These are phyloP conservation scores for Sordariomycetes sp. DNA, from an alignment of 2,329 filamentous ascomycete species.

Conservation along the genomic window DNA sequence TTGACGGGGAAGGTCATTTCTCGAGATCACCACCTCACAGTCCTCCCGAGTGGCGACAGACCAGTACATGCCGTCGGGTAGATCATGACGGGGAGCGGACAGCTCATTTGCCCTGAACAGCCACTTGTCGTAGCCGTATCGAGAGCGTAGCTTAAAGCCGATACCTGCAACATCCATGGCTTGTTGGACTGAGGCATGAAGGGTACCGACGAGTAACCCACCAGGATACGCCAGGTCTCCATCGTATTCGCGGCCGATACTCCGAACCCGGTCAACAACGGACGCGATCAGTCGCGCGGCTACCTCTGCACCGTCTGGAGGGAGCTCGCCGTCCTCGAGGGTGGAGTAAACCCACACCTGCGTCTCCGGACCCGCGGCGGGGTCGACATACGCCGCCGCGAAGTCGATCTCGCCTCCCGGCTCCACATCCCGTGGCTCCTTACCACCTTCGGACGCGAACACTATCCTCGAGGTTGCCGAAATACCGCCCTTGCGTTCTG, in stretches of 20 bases:
- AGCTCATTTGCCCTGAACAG: constrained; percentile 38
- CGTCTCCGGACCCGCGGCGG: constrained; percentile 49
- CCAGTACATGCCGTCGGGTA: constrained; percentile 44
- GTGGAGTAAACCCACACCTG: constrained; percentile 53
- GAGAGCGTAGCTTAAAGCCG: background rate
- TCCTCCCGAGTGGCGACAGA: constrained; percentile 38
- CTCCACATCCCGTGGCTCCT: background rate
- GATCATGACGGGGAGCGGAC: constrained; percentile 17
- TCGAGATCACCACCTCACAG: constrained; percentile 39
- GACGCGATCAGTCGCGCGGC: constrained; percentile 22
- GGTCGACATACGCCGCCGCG: constrained; percentile 50
- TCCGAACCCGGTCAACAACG: constrained; percentile 17
- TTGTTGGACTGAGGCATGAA: constrained; percentile 18
- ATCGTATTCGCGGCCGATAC: constrained; percentile 14
- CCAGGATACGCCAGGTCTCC: constrained; percentile 11
- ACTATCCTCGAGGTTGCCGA: constrained; percentile 18
- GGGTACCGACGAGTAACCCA: constrained; percentile 23
- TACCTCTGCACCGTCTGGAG: constrained; percentile 8
- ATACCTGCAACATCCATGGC: background rate
- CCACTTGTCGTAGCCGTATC: constrained; percentile 40
- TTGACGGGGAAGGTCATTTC: constrained; percentile 45
- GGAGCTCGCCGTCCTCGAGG: constrained; percentile 24
- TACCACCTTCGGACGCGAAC: constrained; percentile 16
- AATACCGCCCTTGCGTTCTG: constrained; percentile 9
- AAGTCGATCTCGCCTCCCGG: constrained; percentile 21